Evolutionary conservation across 2,329 filamentous ascomycete genomes (phyloP).

Genomic region (Thelonectria rubi): DNA sequence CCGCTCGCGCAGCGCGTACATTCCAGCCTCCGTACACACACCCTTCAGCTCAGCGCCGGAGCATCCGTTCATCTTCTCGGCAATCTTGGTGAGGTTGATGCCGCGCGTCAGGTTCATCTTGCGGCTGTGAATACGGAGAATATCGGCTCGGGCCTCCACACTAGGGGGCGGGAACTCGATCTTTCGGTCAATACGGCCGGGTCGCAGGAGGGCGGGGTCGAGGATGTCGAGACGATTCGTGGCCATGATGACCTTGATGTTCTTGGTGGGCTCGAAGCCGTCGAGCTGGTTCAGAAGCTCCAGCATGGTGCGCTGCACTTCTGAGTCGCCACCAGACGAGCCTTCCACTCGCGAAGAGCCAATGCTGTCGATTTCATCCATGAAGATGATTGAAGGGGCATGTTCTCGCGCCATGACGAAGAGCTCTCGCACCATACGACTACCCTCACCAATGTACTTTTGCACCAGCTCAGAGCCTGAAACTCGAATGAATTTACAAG

Average conservation of each 20-base stretch:
- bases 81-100: constrained; percentile 97
- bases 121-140: constrained; percentile 94
- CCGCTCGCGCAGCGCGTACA: constrained; percentile 95
- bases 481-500: constrained; percentile 98
- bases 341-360: constrained; percentile 97
- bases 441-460: constrained; percentile 99
- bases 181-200: constrained; percentile 98
- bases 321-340: constrained; percentile 92
- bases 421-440: constrained; percentile 96
- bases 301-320: constrained; percentile 98
- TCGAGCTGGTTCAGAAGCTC: constrained; percentile 98
- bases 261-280: constrained; percentile 98
- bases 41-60: constrained; percentile 98
- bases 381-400: constrained; percentile 98
- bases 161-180: constrained; percentile 98
- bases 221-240: constrained; percentile 98
- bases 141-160: constrained; percentile 95
- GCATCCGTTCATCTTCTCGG: constrained; percentile 99
- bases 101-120: constrained; percentile 99
- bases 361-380: constrained; percentile 99
- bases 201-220: constrained; percentile 91
- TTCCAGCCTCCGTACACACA: constrained; percentile 97
- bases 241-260: constrained; percentile 99
- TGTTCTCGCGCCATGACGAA: constrained; percentile 99
- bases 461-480: constrained; percentile 96